phyloP scores from a whole-genome alignment of 2,329 filamentous ascomycete species.

The Colletotrichum spinosum region DNA sequence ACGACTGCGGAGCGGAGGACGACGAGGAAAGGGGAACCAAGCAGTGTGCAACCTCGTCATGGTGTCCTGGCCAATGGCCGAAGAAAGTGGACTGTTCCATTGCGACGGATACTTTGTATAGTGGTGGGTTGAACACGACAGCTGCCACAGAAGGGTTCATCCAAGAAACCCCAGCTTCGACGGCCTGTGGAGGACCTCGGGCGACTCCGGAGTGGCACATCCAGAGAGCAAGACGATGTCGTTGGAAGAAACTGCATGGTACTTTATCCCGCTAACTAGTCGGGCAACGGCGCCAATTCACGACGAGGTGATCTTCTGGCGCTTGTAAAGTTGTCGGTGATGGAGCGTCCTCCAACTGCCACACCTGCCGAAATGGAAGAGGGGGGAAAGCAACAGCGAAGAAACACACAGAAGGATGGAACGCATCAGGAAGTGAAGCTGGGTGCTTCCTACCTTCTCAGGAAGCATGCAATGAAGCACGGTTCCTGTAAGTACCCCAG shows the following conservation, averaged over 20 bases:
- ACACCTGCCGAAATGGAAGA: too few species aligned
- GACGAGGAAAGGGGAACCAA: neutral
- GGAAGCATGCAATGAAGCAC: too few species aligned
- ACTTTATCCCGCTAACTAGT: slow-evolving; percentile 2
- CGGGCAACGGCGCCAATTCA: slow-evolving; percentile 7
- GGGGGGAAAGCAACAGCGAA: too few species aligned
- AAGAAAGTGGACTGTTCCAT: slow-evolving; percentile 10
- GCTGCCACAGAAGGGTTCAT: slow-evolving; percentile 11
- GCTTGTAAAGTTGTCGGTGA: too few species aligned
- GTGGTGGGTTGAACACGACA: neutral
- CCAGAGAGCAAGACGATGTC: neutral
- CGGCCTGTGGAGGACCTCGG: slow-evolving; percentile 16
- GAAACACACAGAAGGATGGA: neutral
- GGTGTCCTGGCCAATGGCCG: too few species aligned
- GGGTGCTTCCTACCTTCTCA: slow-evolving; percentile 22
- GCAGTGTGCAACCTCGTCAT: neutral
- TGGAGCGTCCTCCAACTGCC: too few species aligned
- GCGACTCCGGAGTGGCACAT: slow-evolving; percentile 25
- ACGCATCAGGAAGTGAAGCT: slow-evolving; percentile 20
- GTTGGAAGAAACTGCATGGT: slow-evolving; percentile 13
- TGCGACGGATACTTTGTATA: neutral
- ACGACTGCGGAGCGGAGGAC: neutral
- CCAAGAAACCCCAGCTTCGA: slow-evolving; percentile 4
- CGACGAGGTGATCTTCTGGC: too few species aligned
- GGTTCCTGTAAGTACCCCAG: too few species aligned